These are phyloP conservation scores for Paramyrothecium sp. DNA, from an alignment of 2,329 filamentous ascomycete genomes.

Conservation along the genomic window DNA sequence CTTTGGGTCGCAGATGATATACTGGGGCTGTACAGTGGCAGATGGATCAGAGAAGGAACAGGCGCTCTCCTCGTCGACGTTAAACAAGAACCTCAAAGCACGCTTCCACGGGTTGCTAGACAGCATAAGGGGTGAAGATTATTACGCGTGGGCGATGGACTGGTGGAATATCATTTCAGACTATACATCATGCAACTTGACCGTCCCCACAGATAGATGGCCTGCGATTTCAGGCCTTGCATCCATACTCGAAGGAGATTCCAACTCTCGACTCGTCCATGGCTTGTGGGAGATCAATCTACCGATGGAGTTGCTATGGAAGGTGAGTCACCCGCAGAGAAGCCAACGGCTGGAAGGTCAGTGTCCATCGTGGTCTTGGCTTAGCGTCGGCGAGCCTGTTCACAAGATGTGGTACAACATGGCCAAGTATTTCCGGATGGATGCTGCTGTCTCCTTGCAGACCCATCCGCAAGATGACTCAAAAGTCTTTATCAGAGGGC, in stretches of 20 bases:
- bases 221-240: background rate
- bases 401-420: background rate
- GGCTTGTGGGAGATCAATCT: background rate
- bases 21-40: background rate
- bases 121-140: background rate
- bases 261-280: background rate
- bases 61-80: background rate
- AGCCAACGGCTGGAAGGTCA: background rate
- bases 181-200: background rate
- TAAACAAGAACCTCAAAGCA: background rate
- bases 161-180: background rate
- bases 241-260: background rate
- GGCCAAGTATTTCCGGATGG: background rate
- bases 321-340: background rate
- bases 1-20: background rate
- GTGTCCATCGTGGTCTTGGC: background rate
- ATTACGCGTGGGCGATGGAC: background rate
- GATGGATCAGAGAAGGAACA: background rate
- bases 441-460: background rate
- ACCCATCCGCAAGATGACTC: background rate
- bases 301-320: background rate
- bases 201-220: background rate
- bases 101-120: background rate
- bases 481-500: background rate
- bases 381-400: background rate